Conservation (phyloP, 1,284 basidiomycete genomes). For the Taiwanofungus camphoratus region DNA sequence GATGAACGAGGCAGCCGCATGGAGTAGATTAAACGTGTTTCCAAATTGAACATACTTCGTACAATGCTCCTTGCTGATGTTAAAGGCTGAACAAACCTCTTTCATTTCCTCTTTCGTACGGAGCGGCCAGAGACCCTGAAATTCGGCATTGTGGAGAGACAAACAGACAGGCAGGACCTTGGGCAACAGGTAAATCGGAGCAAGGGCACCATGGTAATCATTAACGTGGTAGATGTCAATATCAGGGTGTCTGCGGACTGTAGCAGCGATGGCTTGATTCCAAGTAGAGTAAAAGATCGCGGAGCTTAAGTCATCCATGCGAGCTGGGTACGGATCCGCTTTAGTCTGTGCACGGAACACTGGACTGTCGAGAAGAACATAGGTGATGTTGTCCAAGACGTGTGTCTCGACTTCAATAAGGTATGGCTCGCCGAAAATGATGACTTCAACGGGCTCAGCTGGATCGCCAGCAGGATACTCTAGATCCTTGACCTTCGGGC, state of each 20-base stretch:
- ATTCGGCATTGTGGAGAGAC: conserved; percentile 94
- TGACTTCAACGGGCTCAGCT: conserved; percentile 88
- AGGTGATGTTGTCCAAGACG: conserved; percentile 89
- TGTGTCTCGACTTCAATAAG: conserved; percentile 93
- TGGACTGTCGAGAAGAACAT: conserved; percentile 86
- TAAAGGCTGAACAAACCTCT: conserved; percentile 94
- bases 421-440: conserved; percentile 93
- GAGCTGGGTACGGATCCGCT: conserved; percentile 88
- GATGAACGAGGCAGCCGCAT: conserved; percentile 88
- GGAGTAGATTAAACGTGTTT: conserved; percentile 92
- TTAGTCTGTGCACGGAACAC: conserved; percentile 95
- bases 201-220: conserved; percentile 90
- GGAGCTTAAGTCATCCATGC: conserved; percentile 93
- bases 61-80: conserved; percentile 91
- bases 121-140: conserved; percentile 92
- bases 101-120: conserved; percentile 96
- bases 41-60: conserved; percentile 96
- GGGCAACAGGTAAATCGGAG: conserved; percentile 83
- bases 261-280: conserved; percentile 92
- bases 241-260: conserved; percentile 76
- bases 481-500: conserved; percentile 90
- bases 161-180: conserved; percentile 85
- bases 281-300: conserved; percentile 96
- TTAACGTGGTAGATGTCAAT: conserved; percentile 89
- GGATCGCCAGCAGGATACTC: conserved; percentile 89